Percentiles rank a stretch among this genome's conserved stretches.
Evolutionary conservation across 2,329 filamentous ascomycete species (phyloP).

Genomic region (Phaeoacremonium minimum): DNA sequence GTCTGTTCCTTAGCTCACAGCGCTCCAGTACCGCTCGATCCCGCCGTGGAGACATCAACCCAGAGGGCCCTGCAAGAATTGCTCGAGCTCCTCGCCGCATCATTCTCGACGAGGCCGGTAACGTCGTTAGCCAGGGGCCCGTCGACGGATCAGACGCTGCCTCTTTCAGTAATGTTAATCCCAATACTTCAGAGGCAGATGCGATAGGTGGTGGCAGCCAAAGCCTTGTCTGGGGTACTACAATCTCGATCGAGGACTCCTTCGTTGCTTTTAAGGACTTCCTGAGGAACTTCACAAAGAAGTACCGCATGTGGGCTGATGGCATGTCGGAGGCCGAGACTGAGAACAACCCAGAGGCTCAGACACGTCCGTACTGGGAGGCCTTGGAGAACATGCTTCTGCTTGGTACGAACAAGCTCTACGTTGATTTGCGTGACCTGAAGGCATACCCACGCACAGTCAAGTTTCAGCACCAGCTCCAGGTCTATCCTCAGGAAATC

Average conservation of each 20-base stretch:
- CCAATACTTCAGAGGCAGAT: conserved; percentile 89
- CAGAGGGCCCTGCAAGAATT: conserved; percentile 62
- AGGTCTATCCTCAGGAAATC: conserved; percentile 93
- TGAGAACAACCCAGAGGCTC: conserved; percentile 63
- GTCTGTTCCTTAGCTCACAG: conserved; percentile 72
- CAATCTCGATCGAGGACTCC: conserved; percentile 87
- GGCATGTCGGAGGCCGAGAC: conserved; percentile 77
- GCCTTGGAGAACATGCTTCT: conserved; percentile 89
- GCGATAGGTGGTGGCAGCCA: conserved; percentile 76
- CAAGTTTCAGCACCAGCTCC: conserved; percentile 93
- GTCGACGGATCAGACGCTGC: conserved; percentile 51
- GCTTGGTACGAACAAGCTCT: conserved; percentile 77
- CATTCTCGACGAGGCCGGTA: conserved; percentile 55
- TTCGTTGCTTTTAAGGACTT: conserved; percentile 89
- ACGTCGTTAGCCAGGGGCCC: conserved; percentile 51
- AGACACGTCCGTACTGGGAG: conserved; percentile 77
- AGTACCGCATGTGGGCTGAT: conserved; percentile 89
- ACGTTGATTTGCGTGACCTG: conserved; percentile 83
- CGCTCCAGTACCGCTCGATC: conserved; percentile 50
- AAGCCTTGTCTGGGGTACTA: conserved; percentile 93
- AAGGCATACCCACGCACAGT: conserved; percentile 88
- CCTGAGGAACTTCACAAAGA: conserved; percentile 82
- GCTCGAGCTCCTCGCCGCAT: conserved; percentile 49
- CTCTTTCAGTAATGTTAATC: conserved; percentile 62
- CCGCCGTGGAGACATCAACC: conserved; percentile 82